Percentiles rank a stretch among this genome's conserved stretches.
Conservation (phyloP, 192 early-diverging fungal genomes). For the Gamsiella multidivaricata region DNA sequence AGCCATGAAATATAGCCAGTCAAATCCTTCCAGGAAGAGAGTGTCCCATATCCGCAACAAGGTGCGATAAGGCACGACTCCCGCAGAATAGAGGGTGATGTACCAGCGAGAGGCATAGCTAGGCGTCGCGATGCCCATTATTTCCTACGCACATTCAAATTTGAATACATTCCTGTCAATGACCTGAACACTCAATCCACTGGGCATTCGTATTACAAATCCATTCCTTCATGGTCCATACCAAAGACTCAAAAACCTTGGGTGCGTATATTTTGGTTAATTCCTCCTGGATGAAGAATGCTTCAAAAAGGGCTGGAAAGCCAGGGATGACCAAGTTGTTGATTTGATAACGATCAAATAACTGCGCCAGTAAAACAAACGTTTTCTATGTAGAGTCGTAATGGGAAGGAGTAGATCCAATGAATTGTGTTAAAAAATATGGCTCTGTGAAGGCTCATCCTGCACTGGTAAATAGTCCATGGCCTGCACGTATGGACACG, state of each 20-base stretch:
- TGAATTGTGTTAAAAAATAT: too few species aligned
- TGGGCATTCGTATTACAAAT: too few species aligned
- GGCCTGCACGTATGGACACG: background rate
- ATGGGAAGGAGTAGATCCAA: too few species aligned
- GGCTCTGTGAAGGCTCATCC: too few species aligned
- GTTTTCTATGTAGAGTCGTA: conserved; percentile 57
- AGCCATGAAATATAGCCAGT: conserved; percentile 64
- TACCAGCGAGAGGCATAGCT: conserved; percentile 71
- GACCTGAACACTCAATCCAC: too few species aligned
- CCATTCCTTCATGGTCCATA: too few species aligned
- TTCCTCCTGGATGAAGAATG: conserved; percentile 66
- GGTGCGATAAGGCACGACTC: conserved; percentile 62
- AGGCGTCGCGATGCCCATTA: conserved; percentile 57
- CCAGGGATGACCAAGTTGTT: conserved; percentile 65
- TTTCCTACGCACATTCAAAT: conserved; percentile 30
- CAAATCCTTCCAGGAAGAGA: conserved; percentile 62
- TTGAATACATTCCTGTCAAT: background rate
- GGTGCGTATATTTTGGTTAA: conserved; percentile 58
- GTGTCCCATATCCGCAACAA: conserved; percentile 68
- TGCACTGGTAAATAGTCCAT: too few species aligned
- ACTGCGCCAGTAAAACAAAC: conserved; percentile 60
- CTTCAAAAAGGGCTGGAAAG: conserved; percentile 65
- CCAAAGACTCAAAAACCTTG: conserved; percentile 59
- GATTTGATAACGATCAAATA: conserved; percentile 61
- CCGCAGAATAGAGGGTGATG: conserved; percentile 67